Evolutionary conservation across 73 alveolate genomes (phyloP), one percentile per base, ranked within the genome.

Genomic region (Effrenium voratum): DNA sequence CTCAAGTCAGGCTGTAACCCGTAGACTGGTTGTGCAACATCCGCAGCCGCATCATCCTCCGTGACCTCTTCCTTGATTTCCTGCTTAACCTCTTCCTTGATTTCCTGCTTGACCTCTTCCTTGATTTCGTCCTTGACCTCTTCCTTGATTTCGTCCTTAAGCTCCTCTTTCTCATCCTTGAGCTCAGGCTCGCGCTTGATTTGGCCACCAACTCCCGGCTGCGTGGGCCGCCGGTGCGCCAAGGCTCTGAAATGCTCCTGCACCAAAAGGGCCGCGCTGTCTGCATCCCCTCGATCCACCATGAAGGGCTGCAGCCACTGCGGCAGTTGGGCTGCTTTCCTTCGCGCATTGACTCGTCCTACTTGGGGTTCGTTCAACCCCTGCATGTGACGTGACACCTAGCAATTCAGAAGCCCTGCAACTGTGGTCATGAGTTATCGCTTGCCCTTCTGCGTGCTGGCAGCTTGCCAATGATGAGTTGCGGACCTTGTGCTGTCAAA

Each of bases 251-350:
- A 90, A 87, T 90, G 97, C 97, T 90, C 97, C 57, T 43, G 87
- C 59, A 90, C 34, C 32, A 75, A 80, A 2, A 28, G 66, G 0
- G 97, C 97, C 3, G 97, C 97, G 1, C 55, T 87, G 32, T 70
- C 83, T 45, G 97, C 97, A 47, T 90, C 87, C 36, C 19, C 76
- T 22, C 47, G 66, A 44, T 90, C 88, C 75, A 90, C 97, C 85
- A 90, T 40, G 57, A 90, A 90, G 0, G 97, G 97, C 70, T 90
- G 97, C 87, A 90, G 76, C 97, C 97, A 90, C 44, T 47, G 87
- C 1, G 97, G 97, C 57, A 90, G 75, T 45, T 44, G 88, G 73
- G 77, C 68, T 1, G 87, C 72, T 36, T 90, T 90, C 97, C 97
- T 90, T 3, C 2, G n/a, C n/a, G n/a, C n/a, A n/a, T n/a, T n/a